These are phyloP conservation scores for Infundibulicybe gibba DNA, from an alignment of 768 basidiomycete genomes.

Conservation along the genomic window DNA sequence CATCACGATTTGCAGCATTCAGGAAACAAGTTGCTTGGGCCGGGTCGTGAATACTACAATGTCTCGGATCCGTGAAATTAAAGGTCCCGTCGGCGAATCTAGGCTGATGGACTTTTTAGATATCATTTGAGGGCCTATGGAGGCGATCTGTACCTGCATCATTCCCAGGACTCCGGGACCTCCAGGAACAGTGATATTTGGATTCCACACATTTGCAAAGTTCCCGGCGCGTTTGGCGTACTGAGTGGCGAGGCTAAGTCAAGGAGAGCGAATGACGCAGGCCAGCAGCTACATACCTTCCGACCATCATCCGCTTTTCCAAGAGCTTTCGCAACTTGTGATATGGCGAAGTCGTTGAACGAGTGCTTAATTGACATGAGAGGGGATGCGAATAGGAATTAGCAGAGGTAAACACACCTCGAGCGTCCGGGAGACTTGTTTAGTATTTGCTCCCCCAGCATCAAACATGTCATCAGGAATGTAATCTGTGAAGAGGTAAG, in stretches of 20 bases:
- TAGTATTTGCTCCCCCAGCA: constrained; percentile 52
- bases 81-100: constrained; percentile 54
- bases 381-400: neutral
- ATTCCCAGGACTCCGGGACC: constrained; percentile 46
- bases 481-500: constrained; percentile 23
- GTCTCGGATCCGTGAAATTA: constrained; percentile 63
- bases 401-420: constrained; percentile 36
- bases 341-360: constrained; percentile 62
- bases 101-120: constrained; percentile 28
- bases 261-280: neutral
- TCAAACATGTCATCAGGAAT: constrained; percentile 37
- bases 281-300: constrained; percentile 34
- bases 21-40: constrained; percentile 55
- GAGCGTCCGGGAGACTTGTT: constrained; percentile 58
- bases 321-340: constrained; percentile 56
- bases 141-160: constrained; percentile 44
- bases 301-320: constrained; percentile 43
- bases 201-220: constrained; percentile 59
- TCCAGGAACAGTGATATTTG: constrained; percentile 48
- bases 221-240: constrained; percentile 53
- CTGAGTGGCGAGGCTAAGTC: constrained; percentile 22
- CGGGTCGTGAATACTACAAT: constrained; percentile 64
- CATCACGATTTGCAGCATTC: constrained; percentile 50
- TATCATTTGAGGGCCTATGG: neutral
- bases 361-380: constrained; percentile 38